Conservation (phyloP, 2,329 filamentous ascomycete genomes). For the Mollisiaceae sp. region DNA sequence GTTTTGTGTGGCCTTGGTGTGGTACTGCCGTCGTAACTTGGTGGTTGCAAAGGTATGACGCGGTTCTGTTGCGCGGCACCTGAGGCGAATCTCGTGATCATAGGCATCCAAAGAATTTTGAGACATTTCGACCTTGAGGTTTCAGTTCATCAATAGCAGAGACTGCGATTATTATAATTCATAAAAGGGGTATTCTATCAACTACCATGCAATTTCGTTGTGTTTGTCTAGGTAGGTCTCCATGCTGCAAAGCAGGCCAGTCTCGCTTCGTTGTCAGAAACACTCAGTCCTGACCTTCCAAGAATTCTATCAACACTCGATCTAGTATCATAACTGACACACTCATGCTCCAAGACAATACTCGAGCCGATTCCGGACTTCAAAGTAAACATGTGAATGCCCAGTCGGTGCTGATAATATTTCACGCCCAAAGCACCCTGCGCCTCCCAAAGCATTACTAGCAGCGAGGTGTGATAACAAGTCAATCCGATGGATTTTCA, state of each 20-base stretch:
- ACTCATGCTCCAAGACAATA: no score
- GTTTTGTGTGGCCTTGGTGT: constrained; percentile 10
- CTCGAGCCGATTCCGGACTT: no score
- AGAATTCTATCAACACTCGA: background rate
- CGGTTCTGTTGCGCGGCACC: constrained; percentile 10
- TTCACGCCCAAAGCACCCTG: no score
- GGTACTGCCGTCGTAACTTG: constrained; percentile 12
- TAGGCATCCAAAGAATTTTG: constrained; percentile 1
- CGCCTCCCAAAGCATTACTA: no score
- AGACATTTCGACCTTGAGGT: background rate
- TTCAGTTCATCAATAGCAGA: background rate
- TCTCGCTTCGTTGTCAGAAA: no score
- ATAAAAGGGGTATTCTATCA: background rate
- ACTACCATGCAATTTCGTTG: background rate
- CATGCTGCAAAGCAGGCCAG: background rate
- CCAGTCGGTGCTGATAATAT: no score
- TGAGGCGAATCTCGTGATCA: constrained; percentile 15
- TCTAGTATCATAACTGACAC: background rate
- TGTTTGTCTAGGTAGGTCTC: background rate
- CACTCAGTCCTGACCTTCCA: background rate
- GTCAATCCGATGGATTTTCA: no score
- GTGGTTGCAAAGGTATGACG: constrained; percentile 14
- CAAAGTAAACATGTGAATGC: no score
- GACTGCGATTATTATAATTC: background rate
- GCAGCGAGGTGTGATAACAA: no score